Evolutionary conservation across 768 basidiomycete species (phyloP), one percentile per base, ranked within the genome.

Genomic region (Mycena rosella): DNA sequence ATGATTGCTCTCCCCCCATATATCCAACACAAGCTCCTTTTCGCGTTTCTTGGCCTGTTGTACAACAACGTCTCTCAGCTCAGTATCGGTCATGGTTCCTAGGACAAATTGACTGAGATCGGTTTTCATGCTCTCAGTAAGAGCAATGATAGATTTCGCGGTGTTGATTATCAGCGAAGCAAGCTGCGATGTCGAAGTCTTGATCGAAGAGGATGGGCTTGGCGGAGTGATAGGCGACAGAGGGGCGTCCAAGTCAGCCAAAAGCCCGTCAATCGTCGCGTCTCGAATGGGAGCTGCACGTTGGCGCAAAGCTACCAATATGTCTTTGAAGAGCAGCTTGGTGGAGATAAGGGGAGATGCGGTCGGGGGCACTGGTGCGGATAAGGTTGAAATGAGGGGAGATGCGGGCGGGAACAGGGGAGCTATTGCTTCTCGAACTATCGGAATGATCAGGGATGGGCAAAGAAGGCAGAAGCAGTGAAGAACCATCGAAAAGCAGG

Each of bases 251-350:
- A 80, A 57, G 51, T 68, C 67, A 3, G 64, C 67, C 32, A 84
- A 73, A 47, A 90, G 73, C 4, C 73, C 70, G 62, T 90, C 87
- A 20, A 92, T 78, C 27, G 82, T 78, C 15, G 78, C 69, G 70
- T 94, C 92, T 38, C 91, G 85, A 20, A 84, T 79, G 8, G 92
- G 91, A 2, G 92, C 90, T 58, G 91, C 93, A 52, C 92, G 87
- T 72, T 87, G 76, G 20, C 84, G 84, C 15, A 93, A 78, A 27
- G 83, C 81, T 9, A 67, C 51, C 14, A 92, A 77, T 13, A 89
- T 78, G 58, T 90, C 89, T 32, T 82, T 84, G 29, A 93, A 79
- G 60, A 89, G 79, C 32, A 76, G 77, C n/a, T 87, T 71, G 20
- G 86, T 82, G 22, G 90, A 89, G 49, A 85, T 83, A 18, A 93